Evolutionary conservation across 768 basidiomycete species (phyloP), one percentile per base, ranked within the genome.

Genomic region (Tricholoma furcatifolium): DNA sequence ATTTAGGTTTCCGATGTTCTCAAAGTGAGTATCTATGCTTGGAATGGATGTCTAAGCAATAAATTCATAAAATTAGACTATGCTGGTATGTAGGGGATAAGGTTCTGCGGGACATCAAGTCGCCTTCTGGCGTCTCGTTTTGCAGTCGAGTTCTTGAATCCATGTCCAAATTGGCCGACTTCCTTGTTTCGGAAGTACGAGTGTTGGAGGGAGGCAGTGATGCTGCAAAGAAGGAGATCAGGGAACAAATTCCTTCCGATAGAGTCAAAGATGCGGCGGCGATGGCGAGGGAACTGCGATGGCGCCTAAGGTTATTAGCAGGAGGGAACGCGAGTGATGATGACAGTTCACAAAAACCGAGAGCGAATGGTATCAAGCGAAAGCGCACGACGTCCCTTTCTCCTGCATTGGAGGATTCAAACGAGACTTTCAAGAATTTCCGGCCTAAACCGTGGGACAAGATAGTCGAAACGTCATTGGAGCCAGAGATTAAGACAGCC

Each of bases 71-170:
- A 41, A 23, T 35, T 55, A 94, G 91, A 68, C 76, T 96, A 17
- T 91, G 89, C 58, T 95, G 92, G 93, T 95, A 93, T 62, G 88
- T 89, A 11, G 93, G 83, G 2, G 90, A 94, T 60, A 87, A 85
- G 60, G 88, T 87, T 65, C 71, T 88, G 43, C 80, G 85, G 36
- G 87, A 91, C 57, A 69, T 96, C 31, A 87, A 82, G 65, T 71
- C 76, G 31, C 73, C 75, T 17, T 58, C 67, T 14, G 70, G 69
- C 17, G 58, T 51, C 30, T 61, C 62, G 20, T 68, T 74, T 45
- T 58, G 73, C 21, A 51, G 67, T 9, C 84, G 93, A 34, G 78
- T 94, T 6, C 72, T 96, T 45, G 74, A 80, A 11, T 91, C 90
- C 8, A 71, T 97, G 12, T 72, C 81, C 41, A 76, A 80, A 1